These are phyloP conservation scores for Boletus semigastroideus DNA, from an alignment of 1,284 basidiomycete genomes.

Conservation along the genomic window DNA sequence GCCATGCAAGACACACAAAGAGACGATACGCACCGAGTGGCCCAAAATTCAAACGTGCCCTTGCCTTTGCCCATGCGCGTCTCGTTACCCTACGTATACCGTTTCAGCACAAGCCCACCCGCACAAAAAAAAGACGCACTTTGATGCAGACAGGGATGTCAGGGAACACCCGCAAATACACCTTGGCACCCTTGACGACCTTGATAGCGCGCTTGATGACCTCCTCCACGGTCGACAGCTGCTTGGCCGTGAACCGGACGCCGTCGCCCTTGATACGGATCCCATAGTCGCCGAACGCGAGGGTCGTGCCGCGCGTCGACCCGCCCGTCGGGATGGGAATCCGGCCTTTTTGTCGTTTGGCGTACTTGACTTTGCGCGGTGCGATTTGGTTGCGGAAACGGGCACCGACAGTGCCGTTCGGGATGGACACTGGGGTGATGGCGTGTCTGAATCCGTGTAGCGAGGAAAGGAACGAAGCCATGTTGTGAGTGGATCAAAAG, in stretches of 20 bases:
- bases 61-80: constrained; percentile 99
- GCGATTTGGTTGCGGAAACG: constrained; percentile 61
- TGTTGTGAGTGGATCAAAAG: background rate
- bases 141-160: constrained; percentile 98
- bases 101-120: constrained; percentile 1
- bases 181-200: constrained; percentile 85
- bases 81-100: constrained; percentile 80
- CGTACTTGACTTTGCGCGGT: constrained; percentile 77
- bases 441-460: constrained; percentile 16
- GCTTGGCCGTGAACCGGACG: constrained; percentile 86
- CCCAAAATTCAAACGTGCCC: constrained; percentile 97
- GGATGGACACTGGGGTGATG: constrained; percentile 15
- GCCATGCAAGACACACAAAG: background rate
- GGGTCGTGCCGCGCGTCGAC: constrained; percentile 90
- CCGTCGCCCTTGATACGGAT: constrained; percentile 85
- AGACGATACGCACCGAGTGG: constrained; percentile 67
- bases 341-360: constrained; percentile 87
- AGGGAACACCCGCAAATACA: constrained; percentile 91
- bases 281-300: constrained; percentile 91
- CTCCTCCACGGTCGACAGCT: constrained; percentile 84
- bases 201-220: constrained; percentile 92
- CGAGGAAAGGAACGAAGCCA: constrained; percentile 24
- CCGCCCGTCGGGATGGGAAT: constrained; percentile 85
- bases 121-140: constrained; percentile 42
- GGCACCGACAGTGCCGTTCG: constrained; percentile 23